Base-by-base conservation (phyloP, 2,329 filamentous ascomycete genomes). In the Knufia fluminis region DNA sequence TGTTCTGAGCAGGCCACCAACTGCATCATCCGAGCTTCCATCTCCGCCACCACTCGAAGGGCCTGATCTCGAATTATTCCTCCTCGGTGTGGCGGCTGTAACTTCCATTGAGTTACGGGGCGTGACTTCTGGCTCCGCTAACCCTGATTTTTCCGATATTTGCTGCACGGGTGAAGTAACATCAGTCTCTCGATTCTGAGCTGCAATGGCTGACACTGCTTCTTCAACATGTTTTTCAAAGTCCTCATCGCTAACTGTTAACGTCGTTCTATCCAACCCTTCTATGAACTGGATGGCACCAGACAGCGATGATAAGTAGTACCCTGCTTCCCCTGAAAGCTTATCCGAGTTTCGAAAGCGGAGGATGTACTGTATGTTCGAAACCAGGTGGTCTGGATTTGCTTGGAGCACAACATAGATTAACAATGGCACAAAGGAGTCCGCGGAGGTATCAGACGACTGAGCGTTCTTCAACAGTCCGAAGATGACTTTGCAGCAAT, bases 401-500 rank as follows among this genome's bases (percentile, higher is more conserved):
- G 89, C 88, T 67, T 92, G 87, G 22, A 98, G 74, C 10, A 97
- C 90, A 22, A 95, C 92, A 60, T 95, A 97, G 50, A 98, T 98
- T 49, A 98, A 76, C 23, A 97, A 75, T 3, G 92, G 86, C 71
- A 96, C 88, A 60, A 98, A 98, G 0, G 91, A 89, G 68, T 98
- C 92, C 10, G 92, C 92, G 1, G 91, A 97, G 19, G 90, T 91
- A 64, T 98, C 92, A 1, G 64, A 66, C 49, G 85, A 85, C 67
- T 94, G 94, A 47, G 87, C 82, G 64, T 96, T 94, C 57, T 91
- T 90, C 46, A 98, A 72, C 43, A 95, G 80, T 16, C 91, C 92
- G 67, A 98, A 97, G 55, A 98, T 97, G 55, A 98, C 94, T 69
- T 98, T 98, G 78, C 92, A 98, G 70, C 90, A 96, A 68, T 98